phyloP scores from a whole-genome alignment of 2,329 filamentous ascomycete genomes.

The Beauveria varroae region DNA sequence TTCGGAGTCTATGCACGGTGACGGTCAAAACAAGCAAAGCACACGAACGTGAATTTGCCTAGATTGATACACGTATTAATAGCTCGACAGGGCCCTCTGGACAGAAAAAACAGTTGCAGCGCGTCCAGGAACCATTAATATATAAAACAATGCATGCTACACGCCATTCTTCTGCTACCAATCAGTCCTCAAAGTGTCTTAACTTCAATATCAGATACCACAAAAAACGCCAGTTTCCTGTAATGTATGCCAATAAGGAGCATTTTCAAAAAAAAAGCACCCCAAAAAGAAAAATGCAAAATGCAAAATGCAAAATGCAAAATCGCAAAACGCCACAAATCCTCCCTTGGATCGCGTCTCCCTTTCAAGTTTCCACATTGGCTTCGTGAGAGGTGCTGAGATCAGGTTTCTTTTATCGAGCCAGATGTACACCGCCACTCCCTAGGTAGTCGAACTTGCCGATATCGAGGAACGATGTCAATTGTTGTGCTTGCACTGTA shows the following conservation, averaged over 20 bases:
- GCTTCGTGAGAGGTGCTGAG: slow-evolving; percentile 38
- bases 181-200: neutral
- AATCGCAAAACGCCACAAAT: too few species aligned
- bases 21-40: neutral
- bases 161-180: neutral
- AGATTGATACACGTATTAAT: neutral
- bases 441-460: neutral
- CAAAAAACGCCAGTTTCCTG: slow-evolving; percentile 1
- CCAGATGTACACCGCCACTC: neutral
- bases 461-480: too few species aligned
- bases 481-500: too few species aligned
- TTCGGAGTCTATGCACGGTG: neutral
- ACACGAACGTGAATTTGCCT: neutral
- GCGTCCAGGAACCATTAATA: neutral
- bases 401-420: neutral
- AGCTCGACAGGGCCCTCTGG: too few species aligned
- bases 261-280: slow-evolving; percentile 11
- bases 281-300: too few species aligned
- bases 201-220: neutral
- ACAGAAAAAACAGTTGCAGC: neutral
- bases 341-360: slow-evolving; percentile 78
- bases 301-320: too few species aligned
- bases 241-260: neutral
- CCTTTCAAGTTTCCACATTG: slow-evolving; percentile 98
- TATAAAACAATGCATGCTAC: neutral